Base-by-base conservation (phyloP, 441 rosid species). In the Brassica balearica region DNA sequence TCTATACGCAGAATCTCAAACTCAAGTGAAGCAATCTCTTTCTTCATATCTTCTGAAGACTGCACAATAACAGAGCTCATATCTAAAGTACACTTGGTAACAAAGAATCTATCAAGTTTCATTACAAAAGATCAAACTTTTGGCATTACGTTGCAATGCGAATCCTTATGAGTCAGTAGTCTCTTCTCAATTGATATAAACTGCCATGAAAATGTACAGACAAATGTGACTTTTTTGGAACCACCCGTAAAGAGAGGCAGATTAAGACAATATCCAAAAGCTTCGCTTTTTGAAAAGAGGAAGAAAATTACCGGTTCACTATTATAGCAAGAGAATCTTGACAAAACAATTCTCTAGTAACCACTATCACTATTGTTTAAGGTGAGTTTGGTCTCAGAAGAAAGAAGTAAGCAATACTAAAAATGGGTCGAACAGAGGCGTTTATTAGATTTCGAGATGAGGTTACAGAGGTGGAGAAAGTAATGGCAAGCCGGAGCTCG, bases 21-120 rank as follows among this genome's bases (percentile, higher is more conserved):
- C 86, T 93, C 97, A 41, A 92, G 90, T 23, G 79, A 65, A 11
- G 88, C 91, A 51, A 93, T 90, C 81, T 92, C 96, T 65, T 82
- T 84, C 85, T 76, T 89, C 78, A 94, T 80, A 72, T 85, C 92
- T 56, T 74, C 83, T 64, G 85, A 82, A 70, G 94, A 86, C 95
- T 92, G 79, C 85, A 86, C 84, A 86, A 65, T 0, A 36, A 51
- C 64, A 27, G 48, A 51, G 12, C 61, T 19, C 19, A 41, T 7
- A 3, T 7, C 3, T 60, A 10, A 14, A 48, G 12, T 22, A 59
- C 15, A 60, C 46, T 46, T 66, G 22, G 25, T 58, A 58, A 46
- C 55, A 46, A 41, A 41, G 48, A 41, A 41, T 41, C 48, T 41
- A 41, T 41, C 48, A 41, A 41, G 48, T 41, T 41, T 41, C 48